A percentile compares a stretch with the other conserved stretches of the same genome.
These are phyloP conservation scores for Leucosporidium yakuticum DNA, from an alignment of 768 basidiomycete species.

Conservation along the genomic window DNA sequence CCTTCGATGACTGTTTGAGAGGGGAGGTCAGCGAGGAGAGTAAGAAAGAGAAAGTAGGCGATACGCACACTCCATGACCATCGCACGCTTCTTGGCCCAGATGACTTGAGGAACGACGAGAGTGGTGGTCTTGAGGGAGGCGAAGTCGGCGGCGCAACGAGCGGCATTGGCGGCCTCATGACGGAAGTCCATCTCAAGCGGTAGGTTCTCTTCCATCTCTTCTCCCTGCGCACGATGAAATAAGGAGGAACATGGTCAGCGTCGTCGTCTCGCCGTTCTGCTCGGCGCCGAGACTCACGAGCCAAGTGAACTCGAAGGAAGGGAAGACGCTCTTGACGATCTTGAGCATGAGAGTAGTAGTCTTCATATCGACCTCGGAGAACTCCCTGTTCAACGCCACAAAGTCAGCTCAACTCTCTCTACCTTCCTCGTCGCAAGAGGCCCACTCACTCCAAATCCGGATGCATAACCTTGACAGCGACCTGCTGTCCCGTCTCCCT, in stretches of 20 bases:
- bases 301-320: constrained; percentile 70
- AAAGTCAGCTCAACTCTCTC: too few relatives aligned
- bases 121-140: constrained; percentile 58
- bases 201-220: constrained; percentile 86
- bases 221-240: constrained; percentile 48
- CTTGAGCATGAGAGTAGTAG: constrained; percentile 52
- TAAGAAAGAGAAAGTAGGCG: neutral
- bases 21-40: neutral
- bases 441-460: constrained; percentile 76
- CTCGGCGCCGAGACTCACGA: constrained; percentile 1
- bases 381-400: neutral
- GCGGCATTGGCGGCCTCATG: constrained; percentile 82
- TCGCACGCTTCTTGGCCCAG: constrained; percentile 69
- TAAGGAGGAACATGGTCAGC: constrained; percentile 60
- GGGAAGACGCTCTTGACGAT: constrained; percentile 92
- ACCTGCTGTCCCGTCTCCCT: constrained; percentile 65
- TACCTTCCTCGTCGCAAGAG: too few relatives aligned
- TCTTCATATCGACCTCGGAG: constrained; percentile 60
- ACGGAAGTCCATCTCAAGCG: constrained; percentile 87
- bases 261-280: constrained; percentile 42
- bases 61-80: constrained; percentile 78
- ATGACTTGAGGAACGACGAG: constrained; percentile 79
- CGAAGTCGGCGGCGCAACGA: constrained; percentile 66
- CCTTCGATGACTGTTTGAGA: constrained; percentile 52
- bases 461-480: constrained; percentile 84